phyloP scores from a whole-genome alignment of 768 basidiomycete species.

The Leccinum uliginosum region DNA sequence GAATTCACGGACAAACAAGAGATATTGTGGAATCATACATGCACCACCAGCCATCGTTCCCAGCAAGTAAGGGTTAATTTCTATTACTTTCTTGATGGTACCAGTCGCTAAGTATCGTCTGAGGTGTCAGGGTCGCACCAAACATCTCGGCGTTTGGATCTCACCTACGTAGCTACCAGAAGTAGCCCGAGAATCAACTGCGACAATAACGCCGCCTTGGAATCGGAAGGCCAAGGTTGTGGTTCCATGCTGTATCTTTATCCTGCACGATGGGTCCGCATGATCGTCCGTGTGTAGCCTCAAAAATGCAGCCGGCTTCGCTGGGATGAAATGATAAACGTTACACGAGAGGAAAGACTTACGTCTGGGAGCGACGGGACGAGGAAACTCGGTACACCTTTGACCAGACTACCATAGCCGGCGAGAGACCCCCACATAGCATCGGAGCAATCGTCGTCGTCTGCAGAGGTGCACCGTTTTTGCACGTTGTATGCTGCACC shows the following conservation, averaged over 20 bases:
- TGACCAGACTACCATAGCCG: conserved; percentile 73
- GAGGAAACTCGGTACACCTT: conserved; percentile 67
- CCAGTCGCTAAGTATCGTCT: conserved; percentile 64
- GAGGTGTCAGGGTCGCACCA: neutral
- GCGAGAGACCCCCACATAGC: conserved; percentile 79
- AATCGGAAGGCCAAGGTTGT: conserved; percentile 97
- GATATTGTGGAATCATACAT: conserved; percentile 45
- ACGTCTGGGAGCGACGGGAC: conserved; percentile 77
- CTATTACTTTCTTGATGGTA: conserved; percentile 99
- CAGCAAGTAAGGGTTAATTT: conserved; percentile 98
- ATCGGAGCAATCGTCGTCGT: conserved; percentile 60
- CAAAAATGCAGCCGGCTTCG: conserved; percentile 85
- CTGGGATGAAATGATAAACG: conserved; percentile 8
- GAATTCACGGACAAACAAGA: conserved; percentile 2
- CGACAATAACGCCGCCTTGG: conserved; percentile 96
- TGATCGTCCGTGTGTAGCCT: conserved; percentile 93
- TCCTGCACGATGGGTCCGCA: conserved; percentile 89
- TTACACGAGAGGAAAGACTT: conserved; percentile 28
- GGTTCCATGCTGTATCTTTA: conserved; percentile 98
- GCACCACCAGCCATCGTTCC: conserved; percentile 99
- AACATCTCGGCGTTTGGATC: conserved; percentile 23
- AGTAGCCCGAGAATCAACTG: conserved; percentile 97
- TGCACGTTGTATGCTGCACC: conserved; percentile 45
- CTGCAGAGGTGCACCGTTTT: conserved; percentile 41
- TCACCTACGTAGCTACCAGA: conserved; percentile 94